Conservation (phyloP, 129 eudicot species). For the Flaveria robusta region DNA sequence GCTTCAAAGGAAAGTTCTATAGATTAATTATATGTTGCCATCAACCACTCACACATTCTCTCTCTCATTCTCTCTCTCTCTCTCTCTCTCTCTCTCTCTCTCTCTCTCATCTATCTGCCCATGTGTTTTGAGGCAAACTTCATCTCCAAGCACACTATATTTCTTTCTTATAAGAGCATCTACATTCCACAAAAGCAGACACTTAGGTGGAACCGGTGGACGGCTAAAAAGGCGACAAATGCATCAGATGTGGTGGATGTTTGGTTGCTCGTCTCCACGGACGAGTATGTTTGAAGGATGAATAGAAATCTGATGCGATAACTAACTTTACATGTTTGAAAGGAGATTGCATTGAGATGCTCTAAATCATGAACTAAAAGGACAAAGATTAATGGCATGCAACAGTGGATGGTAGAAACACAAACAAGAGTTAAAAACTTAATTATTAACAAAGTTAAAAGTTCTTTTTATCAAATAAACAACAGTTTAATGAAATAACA, state of each 20-base stretch:
- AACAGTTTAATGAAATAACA: slow-evolving; percentile 16
- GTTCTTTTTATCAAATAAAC: slow-evolving; percentile 9
- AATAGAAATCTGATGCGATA: too few species aligned
- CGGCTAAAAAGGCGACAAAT: too few species aligned
- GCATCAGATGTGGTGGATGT: too few species aligned
- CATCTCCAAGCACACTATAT: slow-evolving; percentile 36
- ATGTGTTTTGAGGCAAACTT: slow-evolving; percentile 32
- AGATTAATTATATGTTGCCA: slow-evolving; percentile 24
- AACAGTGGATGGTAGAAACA: not conserved
- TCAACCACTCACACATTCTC: slow-evolving; percentile 28
- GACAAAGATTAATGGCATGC: too few species aligned
- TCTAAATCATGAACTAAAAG: too few species aligned
- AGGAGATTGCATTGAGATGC: too few species aligned
- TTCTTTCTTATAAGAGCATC: not conserved
- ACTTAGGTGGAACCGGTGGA: too few species aligned
- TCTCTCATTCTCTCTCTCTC: slow-evolving; percentile 9
- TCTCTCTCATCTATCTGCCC: not conserved
- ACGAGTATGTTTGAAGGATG: too few species aligned
- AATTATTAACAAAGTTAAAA: slow-evolving; percentile 11
- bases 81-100: slow-evolving; percentile 15
- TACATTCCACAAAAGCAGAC: too few species aligned
- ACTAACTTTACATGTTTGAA: too few species aligned
- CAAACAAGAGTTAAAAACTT: not conserved
- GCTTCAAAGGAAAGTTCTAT: slow-evolving; percentile 49
- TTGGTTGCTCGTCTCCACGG: too few species aligned